Conservation (phyloP, 148 eudicot species). For the Pouteria glomerata region DNA sequence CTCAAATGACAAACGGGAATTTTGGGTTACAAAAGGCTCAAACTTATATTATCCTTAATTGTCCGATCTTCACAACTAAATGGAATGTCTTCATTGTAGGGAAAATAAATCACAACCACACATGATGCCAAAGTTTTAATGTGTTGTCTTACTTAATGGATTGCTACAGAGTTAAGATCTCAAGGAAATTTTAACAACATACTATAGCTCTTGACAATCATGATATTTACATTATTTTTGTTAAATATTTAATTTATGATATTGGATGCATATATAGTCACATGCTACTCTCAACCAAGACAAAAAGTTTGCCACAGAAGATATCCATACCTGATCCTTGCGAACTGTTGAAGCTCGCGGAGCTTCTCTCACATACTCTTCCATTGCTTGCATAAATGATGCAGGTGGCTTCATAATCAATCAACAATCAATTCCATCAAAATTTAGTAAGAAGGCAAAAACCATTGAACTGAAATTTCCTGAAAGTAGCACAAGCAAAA, state of each 20-base stretch:
- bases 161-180: not conserved
- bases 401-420: slow-evolving; percentile 71
- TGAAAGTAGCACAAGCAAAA: slow-evolving; percentile 8
- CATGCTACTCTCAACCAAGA: not conserved
- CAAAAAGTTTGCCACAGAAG: not conserved
- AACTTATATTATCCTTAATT: not conserved
- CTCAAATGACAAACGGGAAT: not conserved
- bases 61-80: not conserved
- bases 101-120: not conserved
- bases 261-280: not conserved
- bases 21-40: not conserved
- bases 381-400: slow-evolving; percentile 98
- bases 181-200: not conserved
- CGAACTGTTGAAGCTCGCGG: slow-evolving; percentile 72
- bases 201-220: not conserved
- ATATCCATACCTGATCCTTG: slow-evolving; percentile 60
- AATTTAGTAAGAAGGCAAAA: slow-evolving; percentile 4
- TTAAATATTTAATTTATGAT: not conserved
- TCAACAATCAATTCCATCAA: slow-evolving; percentile 10
- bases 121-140: no score
- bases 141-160: no score
- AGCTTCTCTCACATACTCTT: slow-evolving; percentile 91
- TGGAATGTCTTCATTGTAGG: not conserved
- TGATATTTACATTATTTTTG: not conserved
- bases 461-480: not conserved